Evolutionary conservation across 208 protist species (phyloP), one percentile per base, ranked within the genome.

Genomic region (Vickermania spadyakhi): DNA sequence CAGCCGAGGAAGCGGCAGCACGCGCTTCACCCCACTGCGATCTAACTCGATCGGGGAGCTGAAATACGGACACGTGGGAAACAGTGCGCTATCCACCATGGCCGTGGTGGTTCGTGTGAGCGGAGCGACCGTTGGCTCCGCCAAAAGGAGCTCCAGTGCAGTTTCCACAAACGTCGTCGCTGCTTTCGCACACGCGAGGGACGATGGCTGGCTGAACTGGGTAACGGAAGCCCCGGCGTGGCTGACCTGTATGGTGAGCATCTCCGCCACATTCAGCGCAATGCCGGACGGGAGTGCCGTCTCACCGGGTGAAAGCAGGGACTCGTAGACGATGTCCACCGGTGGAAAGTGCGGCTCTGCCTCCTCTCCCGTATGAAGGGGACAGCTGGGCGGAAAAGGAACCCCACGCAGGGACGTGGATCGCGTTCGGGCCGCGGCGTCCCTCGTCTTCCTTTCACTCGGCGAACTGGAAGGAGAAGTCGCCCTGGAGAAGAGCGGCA

Each of bases 281-380:
- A n/a, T n/a, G n/a, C n/a, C n/a, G n/a, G n/a, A n/a, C n/a, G n/a
- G n/a, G n/a, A 56, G 22, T 28, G 14, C 41, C 61, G 27, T 28
- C 74, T 52, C 41, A 62, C 62, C 53, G 64, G 55, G n/a, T n/a
- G n/a, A n/a, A n/a, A n/a, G 21, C 60, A 56, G 30, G 85, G 58
- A 18, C 36, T 45, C 36, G 36, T 7, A 7, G 36, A 7, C 36
- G 36, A n/a, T 45, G 36, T 45, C 75, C 14, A 72, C 69, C 58
- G 81, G 77, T 0, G 90, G 96, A 56, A 96, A 77, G n/a, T 96
- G 72, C 18, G 90, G 95, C 2, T 97, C 77, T 61, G 97, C 95
- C 55, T 91, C 97, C 26, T 77, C 75, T 21, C 93, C 94, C 58
- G 89, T 89, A 67, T 97, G 94, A n/a, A n/a, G n/a, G n/a, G n/a